Evolutionary conservation across 2,329 filamentous ascomycete species (phyloP), one percentile per base, ranked within the genome.

Genomic region (Clarireedia monteithiana): DNA sequence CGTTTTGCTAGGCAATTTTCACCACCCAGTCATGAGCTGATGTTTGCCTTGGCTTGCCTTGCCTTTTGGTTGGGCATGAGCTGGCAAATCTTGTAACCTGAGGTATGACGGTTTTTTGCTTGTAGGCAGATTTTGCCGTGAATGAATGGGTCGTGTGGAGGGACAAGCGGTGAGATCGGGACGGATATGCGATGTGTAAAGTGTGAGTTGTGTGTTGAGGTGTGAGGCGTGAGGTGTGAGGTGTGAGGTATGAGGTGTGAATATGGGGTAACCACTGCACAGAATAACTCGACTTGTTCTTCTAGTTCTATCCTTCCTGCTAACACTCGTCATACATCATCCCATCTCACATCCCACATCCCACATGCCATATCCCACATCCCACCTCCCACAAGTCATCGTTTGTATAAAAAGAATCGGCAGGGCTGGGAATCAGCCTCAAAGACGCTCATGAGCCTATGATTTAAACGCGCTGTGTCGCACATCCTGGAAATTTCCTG

Each of bases 41-140:
- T 20, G 6, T 42, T 47, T 47, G 44, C 20, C 20, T 26, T 34
- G 30, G 10, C 30, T 34, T 34, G 12, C 30, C 30, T 9, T 34
- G 30, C 30, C 30, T 47, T 47, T 5, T 47, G 44, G 20, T 55
- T 55, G 47, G 53, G 53, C 53, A 42, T 55, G 46, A 55, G 53
- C 27, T 55, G 53, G 53, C 53, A 55, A 36, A 40, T 46, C 38
- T 50, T 26, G 23, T 20, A 49, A 40, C 34, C 30, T 49, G 17
- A 54, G 52, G 52, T 54, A 54, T 48, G 36, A 9, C 10, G 38
- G 12, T 27, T 17, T 44, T 40, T 39, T 34, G 30, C 51, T 48
- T 44, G 17, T 20, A 20, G 39, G 39, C 39, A n/a, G 39, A 42
- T 42, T 42, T 42, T 42, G 39, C 39, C 15, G 39, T 42, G 15